Evolutionary conservation across 202 grass and related monocot genomes (phyloP), one percentile per base, ranked within the genome.

Genomic region (Setaria viridis): DNA sequence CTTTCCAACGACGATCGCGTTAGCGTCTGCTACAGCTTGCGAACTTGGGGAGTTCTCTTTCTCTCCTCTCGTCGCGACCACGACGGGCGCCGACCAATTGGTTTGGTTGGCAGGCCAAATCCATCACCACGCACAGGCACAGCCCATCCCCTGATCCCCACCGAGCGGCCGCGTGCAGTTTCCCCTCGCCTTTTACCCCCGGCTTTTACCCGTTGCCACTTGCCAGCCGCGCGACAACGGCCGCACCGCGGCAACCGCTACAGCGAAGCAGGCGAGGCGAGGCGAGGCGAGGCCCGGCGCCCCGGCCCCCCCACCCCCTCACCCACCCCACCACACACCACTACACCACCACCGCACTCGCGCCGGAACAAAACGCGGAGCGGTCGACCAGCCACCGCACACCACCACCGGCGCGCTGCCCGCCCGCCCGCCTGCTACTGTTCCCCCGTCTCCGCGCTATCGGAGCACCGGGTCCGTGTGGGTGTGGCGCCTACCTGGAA

Each of bases 311-410:
- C 19, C 21, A 42, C 29, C 3, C 2, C 60, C 15, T 21, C 76
- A 87, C 89, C 89, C 67, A 87, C 85, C 81, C 70, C 89, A 87
- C 81, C 89, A 50, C 81, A 63, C 32, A 7, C 57, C 67, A 65
- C 71, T 73, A 35, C 78, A 33, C 55, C 45, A 69, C 72, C 70
- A 32, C 76, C 70, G 21, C 83, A 62, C 10, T 76, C 50, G 68
- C 84, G 47, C 53, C 85, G 43, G 76, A 76, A 84, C 75, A 70
- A 75, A 80, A 80, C 85, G 68, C 74, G 58, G 88, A 79, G 79
- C 58, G 11, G 43, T 56, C 15, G 17, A 48, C 74, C 17, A 21
- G 17, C 48, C 5, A 35, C 32, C 7, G 7, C 6, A 11, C 19
- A 32, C 82, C 13, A 48, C 13, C 13, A 30, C 67, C 57, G 48